Base-by-base conservation (phyloP, 2,329 filamentous ascomycete genomes). In the Pseudocercospora crystallina region DNA sequence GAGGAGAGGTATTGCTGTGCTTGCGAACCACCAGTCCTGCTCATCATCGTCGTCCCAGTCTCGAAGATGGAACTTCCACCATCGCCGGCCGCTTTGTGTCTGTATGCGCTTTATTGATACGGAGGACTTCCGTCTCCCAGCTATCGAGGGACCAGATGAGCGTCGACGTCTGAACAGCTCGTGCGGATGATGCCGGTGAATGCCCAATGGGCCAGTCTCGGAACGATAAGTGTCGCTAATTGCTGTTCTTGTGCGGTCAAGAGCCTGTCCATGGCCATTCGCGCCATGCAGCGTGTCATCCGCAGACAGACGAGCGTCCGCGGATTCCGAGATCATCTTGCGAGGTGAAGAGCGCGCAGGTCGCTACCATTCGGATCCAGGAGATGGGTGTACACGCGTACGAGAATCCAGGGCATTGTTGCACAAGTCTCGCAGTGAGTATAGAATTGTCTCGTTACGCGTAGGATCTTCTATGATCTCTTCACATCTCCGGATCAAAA, bases 1-100 rank as follows among this genome's bases (percentile, higher is more conserved):
- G 9, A 94, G 79, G 65, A 96, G 82, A 30, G 67, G 67, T 11
- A 69, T 68, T 13, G 65, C 67, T 3, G 65, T 69, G 13, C 62
- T 64, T 4, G 67, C 67, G 43, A 69, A 69, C 67, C 67, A 69
- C 67, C 67, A 69, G 47, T 65, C 58, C 32, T 65, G 60, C 41
- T 66, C 61, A 20, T 65, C 61, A 15, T 65, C 63, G 37, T 66
- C 64, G 41, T 60, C 65, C 70, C 60, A 71, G 17, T 64, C 57
- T 8, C 60, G 51, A 4, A 61, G 49, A 5, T 50, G 52, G 39
- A 61, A 61, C 33, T 53, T 59, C 63, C 61, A 64, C 43, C 53
- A 61, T 8, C 30, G 37, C 13, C 40, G 40, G 20, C 51, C 53
- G 14, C 46, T 26, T 5, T 26, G 31, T 1, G 51, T 55, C 15